Evolutionary conservation across 2,329 filamentous ascomycete species (phyloP), one percentile per base, ranked within the genome.

Genomic region (Parastagonospora avenae): DNA sequence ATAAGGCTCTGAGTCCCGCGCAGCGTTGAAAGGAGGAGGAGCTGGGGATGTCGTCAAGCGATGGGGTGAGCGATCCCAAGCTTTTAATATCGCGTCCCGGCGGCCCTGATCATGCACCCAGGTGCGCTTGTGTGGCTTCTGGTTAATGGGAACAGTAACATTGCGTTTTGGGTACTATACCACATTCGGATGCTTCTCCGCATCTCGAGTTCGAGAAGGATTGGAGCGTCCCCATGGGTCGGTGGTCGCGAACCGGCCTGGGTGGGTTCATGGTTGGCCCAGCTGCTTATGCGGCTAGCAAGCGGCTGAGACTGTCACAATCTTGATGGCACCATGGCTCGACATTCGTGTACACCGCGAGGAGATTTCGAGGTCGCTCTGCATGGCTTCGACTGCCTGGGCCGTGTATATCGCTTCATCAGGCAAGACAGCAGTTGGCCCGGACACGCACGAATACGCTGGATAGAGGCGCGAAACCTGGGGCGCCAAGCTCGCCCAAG

Each of bases 131-230:
- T 57, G 59, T 70, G 63, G 66, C 64, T 68, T 55, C 57, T 52
- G 59, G 55, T 31, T 38, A 54, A 67, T 64, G 57, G 64, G 58
- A 62, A 70, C 61, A 63, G 69, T 71, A 68, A 64, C 69, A 70
- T 71, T 68, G 62, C 57, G 50, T 52, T 55, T 41, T 42, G 36
- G 50, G 51, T 5, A 10, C 67, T 70, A 71, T 52, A 46, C 67
- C 56, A 19, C 29, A 62, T 56, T 8, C 38, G 60, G 69, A 5
- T 37, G 54, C 19, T 66, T 27, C 68, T 70, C 69, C 69, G 68
- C 55, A 60, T 58, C 57, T 60, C 55, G 64, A 54, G 50, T 54
- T 70, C 70, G 63, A 64, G 66, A 67, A 71, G 70, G 62, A 60
- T 64, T 66, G 57, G 46, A 52, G 42, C 45, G 31, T 53, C 41